Evolutionary conservation across 441 rosid genomes (phyloP), one percentile per base, ranked within the genome.

Genomic region (Populus trichocarpa): DNA sequence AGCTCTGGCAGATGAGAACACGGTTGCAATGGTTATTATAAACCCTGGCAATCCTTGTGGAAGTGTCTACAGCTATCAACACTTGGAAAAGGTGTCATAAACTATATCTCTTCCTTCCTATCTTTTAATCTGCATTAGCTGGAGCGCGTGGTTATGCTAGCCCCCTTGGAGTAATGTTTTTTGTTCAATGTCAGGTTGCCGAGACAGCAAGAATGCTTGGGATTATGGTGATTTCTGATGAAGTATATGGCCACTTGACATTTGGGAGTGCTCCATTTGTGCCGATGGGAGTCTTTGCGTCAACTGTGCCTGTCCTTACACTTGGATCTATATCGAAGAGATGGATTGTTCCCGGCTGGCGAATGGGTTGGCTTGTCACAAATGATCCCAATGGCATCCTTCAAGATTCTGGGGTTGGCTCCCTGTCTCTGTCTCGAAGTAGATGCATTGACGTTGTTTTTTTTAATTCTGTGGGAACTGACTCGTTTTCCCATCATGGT

Each of bases 321-420:
- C 75, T 89, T 12, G 93, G 94, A 0, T 88, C 94, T 26, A 72
- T 90, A 69, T 92, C 93, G 0, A 90, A 93, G 86, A 88, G 94
- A 79, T 92, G 94, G 93, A 61, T 88, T 59, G 94, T 92, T 70
- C 93, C 93, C 20, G 89, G 94, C 42, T 92, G 93, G 94, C 83
- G 90, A 78, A 75, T 89, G 12, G 94, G 98, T 23, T 90, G 97
- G 95, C 73, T 89, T 9, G 88, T 69, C 40, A 38, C 83, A 26
- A 78, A 65, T 74, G 92, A 89, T 80, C 90, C 93, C 1, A 71
- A 74, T 69, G 87, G 85, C 79, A 83, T 81, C 70, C 78, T 90
- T 59, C 70, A 81, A 59, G 73, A 87, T 73, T 79, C 86, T 10
- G 86, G 90, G 86, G 94, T 85, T 71, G 22, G 71, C 33, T 59